A percentile compares a stretch with the other conserved stretches of the same genome.
Conservation (phyloP, 2,329 filamentous ascomycete genomes). For the Diplocarpon rosae region DNA sequence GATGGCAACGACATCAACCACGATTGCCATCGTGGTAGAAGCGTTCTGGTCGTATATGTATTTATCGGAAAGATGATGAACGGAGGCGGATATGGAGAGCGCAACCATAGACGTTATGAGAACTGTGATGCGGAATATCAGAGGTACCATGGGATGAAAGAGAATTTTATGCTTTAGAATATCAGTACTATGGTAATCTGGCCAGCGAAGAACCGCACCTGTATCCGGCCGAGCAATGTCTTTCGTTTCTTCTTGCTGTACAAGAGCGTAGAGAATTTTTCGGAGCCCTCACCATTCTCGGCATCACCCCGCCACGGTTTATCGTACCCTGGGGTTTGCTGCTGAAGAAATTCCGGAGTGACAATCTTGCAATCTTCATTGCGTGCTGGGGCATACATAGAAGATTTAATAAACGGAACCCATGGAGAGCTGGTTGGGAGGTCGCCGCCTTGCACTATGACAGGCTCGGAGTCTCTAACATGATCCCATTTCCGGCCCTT, state of each 20-base stretch:
- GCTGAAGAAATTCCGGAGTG: conserved; percentile 20
- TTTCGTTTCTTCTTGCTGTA: conserved; percentile 22
- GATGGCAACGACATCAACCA: conserved; percentile 79
- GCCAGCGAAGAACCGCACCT: conserved; percentile 14
- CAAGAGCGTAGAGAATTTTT: conserved; percentile 21
- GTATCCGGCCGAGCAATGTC: conserved; percentile 19
- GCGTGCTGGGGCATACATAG: conserved; percentile 23
- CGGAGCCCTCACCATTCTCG: conserved; percentile 19
- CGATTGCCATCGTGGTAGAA: conserved; percentile 79
- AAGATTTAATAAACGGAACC: conserved; percentile 24
- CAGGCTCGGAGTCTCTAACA: conserved; percentile 25
- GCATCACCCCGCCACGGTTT: conserved; percentile 27
- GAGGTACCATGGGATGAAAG: conserved; percentile 59
- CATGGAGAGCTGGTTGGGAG: conserved; percentile 20
- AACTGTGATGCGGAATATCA: conserved; percentile 72
- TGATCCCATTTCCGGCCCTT: conserved; percentile 29
- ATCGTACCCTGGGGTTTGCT: conserved; percentile 27
- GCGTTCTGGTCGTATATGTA: conserved; percentile 46
- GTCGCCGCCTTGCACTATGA: conserved; percentile 23
- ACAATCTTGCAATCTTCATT: conserved; percentile 23
- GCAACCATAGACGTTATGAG: conserved; percentile 75
- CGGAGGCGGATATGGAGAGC: conserved; percentile 64
- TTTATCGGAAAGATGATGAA: conserved; percentile 44
- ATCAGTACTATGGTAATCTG: conserved; percentile 6
- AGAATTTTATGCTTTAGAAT: conserved; percentile 21